Evolutionary conservation across 768 basidiomycete genomes (phyloP), one percentile per base, ranked within the genome.

Genomic region (Suillus placidus): DNA sequence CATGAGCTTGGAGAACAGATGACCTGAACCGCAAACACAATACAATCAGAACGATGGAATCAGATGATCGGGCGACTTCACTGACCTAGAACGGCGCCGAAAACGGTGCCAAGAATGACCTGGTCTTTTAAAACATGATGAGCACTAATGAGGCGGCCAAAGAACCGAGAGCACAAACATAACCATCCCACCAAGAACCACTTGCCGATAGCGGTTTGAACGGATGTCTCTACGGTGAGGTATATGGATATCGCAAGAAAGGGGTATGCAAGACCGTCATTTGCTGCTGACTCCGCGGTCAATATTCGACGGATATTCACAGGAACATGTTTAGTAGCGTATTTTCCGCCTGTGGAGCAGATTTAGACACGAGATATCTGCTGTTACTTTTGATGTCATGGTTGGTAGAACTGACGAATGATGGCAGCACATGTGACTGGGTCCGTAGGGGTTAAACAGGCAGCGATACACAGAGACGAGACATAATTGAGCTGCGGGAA

Each of bases 191-290:
- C 79, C 49, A 95, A 83, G 64, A 96, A 80, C 96, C 97, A 97
- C 72, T 95, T 86, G 18, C 82, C 87, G 38, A 97, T 80, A 4
- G 95, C 94, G 10, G 82, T 82, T 0, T 81, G 77, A 13, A 78
- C 82, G 3, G 88, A 84, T 0, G 82, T 72, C 68, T 97, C 93
- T 6, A 94, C 69, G 13, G 89, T 89, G 54, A 99, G 82, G 75
- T 96, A 98, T 14, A 98, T 82, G 3, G 96, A 87, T 61, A 99
- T 83, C 34, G 87, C 85, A 63, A 98, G 81, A 75, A 98, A 97
- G 0, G 95, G 95, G 75, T 96, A 97, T 3, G 95, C 95, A 13
- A 98, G 84, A 2, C 97, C 97, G 69, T 99, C 97, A 76, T 99
- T 99, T 6, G 93, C 89, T 0, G 96, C 97, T 4, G 92, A 93